Conservation (phyloP, 73 alveolate genomes). For the Paramecium pentaurelia region DNA sequence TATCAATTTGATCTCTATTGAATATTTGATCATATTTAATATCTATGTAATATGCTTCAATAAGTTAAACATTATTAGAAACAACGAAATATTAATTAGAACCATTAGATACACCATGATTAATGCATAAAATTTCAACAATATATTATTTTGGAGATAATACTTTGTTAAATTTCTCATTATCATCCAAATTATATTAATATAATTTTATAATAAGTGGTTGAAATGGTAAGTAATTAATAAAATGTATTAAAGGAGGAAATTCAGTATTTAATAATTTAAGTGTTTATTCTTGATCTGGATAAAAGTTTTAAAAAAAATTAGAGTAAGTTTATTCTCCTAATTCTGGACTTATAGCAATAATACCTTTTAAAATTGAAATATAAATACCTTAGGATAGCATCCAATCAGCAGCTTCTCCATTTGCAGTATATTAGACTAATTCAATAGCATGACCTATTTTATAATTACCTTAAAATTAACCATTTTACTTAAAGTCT, state of each 20-base stretch:
- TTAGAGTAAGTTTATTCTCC: neutral
- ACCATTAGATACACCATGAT: neutral
- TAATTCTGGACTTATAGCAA: conserved; percentile 30
- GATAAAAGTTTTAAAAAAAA: neutral
- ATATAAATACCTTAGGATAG: neutral
- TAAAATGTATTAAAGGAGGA: neutral
- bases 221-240: neutral
- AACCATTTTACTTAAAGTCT: neutral
- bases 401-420: conserved; percentile 55
- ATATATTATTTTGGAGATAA: neutral
- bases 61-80: neutral
- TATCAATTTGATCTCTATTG: neutral
- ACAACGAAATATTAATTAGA: neutral
- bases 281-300: neutral
- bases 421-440: neutral
- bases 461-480: neutral
- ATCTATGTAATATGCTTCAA: neutral
- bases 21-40: neutral
- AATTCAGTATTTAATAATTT: neutral
- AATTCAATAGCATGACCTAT: neutral
- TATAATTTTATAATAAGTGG: neutral
- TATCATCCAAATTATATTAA: neutral
- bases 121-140: neutral
- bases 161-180: neutral
- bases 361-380: neutral